Evolutionary conservation across 1,284 basidiomycete genomes (phyloP), one percentile per base, ranked within the genome.

Genomic region (Inonotus hispidus): DNA sequence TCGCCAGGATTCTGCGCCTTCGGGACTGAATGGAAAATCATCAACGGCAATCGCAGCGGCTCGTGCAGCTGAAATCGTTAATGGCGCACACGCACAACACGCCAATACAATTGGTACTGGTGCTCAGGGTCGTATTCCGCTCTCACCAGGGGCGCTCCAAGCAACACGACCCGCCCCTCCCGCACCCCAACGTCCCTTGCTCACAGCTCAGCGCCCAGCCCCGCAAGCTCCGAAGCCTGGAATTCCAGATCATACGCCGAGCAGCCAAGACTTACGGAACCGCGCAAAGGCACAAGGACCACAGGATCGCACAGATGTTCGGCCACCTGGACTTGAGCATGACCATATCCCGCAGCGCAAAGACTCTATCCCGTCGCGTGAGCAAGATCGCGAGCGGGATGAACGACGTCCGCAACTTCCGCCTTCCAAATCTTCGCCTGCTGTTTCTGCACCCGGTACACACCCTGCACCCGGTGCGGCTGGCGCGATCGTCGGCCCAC

Each of bases 11-110:
- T 79, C 79, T 1, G 79, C 83, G 3, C 82, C 85, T 0, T 70
- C 81, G 1, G 80, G 77, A 29, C 73, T 75, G 32, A 75, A 77
- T 60, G 72, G 72, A 37, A 78, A 61, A 75, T 75, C 67, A 69
- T 80, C 56, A 68, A 76, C 64, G 61, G 72, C 69, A 6, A 66
- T 74, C 38, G 79, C 81, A 32, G 81, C 84, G 21, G 80, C 80
- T 16, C 78, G 81, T 32, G 83, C 85, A 1, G 84, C 84, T 0
- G 84, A 87, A 66, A 73, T 83, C 14, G 85, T 88, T 49, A 85
- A 82, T 62, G 84, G 83, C 52, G 78, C 82, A 21, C 82, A 79
- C 59, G 70, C 79, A 29, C 71, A 73, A 39, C 71, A 77, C 63
- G 70, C 79, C 32, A 71, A 73, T 64, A 71, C 75, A 23, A 71